Base-by-base conservation (phyloP, 768 basidiomycete species). In the Lentinula boryana region DNA sequence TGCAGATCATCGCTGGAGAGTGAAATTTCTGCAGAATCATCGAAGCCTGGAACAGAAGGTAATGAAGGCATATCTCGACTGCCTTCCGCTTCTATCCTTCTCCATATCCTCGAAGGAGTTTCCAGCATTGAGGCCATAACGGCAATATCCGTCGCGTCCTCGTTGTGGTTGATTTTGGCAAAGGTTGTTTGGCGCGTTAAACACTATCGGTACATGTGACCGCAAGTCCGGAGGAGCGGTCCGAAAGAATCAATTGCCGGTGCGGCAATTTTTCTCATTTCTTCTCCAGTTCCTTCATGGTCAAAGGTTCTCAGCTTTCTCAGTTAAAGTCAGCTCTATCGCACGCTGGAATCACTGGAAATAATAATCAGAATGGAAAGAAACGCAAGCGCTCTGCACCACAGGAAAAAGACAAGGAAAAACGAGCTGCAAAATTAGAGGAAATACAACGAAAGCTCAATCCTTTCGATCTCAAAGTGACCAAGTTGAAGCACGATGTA, bases 381-480 rank as follows among this genome's bases (percentile, higher is more conserved):
- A 93, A 93, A 72, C 79, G 88, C 63, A 92, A 88, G 68, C 82
- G 88, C 43, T 68, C 78, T 1, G 73, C 72, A 3, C 72, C 78
- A 48, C 77, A 81, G 31, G 91, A 93, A 70, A 86, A 85, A 63
- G 91, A 93, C 69, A 92, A 89, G 71, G 89, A 88, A 64, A 93
- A 91, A 73, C 86, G 82, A 63, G 84, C 89, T 0, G 84, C 87
- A 5, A 91, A 84, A 68, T 82, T 98, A 44, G 84, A 85, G 56
- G 89, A 89, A 69, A 95, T 98, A 63, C 86, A 93, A 64, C 83
- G 85, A 67, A 85, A 83, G 66, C 79, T 98, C 68, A 98, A 97
- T 76, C 91, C 93, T 18, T 99, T 99, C 72, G 96, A 99, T 71
- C 81, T 87, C 67, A 91, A 94, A 66, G 90, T 95, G 69, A 95